phyloP scores from a whole-genome alignment of 1,139 yeast genomes.

The Hansenula anomala region DNA sequence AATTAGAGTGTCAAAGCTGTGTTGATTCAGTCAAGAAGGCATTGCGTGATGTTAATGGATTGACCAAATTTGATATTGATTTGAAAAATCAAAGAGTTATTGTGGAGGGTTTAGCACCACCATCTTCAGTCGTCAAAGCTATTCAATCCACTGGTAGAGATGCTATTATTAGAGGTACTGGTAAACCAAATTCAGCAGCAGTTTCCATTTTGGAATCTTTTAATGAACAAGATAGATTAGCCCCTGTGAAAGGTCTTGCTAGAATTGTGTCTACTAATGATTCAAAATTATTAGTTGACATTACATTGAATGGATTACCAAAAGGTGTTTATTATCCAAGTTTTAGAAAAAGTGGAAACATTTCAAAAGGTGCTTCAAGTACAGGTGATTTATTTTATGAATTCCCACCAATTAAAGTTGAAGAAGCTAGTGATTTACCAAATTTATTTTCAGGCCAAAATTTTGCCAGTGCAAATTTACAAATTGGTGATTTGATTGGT shows the following conservation, averaged over 20 bases:
- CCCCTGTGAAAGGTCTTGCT: conserved; percentile 83
- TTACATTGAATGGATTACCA: conserved; percentile 68
- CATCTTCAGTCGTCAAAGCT: conserved; percentile 60
- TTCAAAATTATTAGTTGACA: conserved; percentile 56
- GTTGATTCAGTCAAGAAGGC: conserved; percentile 55
- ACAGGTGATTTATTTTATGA: conserved; percentile 53
- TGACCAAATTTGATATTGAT: conserved; percentile 48
- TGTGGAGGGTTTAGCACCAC: conserved; percentile 63
- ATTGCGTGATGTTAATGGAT: conserved; percentile 41
- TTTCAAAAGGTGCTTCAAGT: conserved; percentile 66
- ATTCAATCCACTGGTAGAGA: conserved; percentile 76
- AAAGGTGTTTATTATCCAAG: conserved; percentile 65
- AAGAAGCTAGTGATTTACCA: conserved; percentile 28
- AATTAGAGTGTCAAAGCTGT: conserved; percentile 69
- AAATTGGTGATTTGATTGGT: conserved; percentile 69
- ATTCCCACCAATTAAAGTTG: conserved; percentile 45
- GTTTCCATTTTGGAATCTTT: conserved; percentile 84
- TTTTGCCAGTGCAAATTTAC: conserved; percentile 53
- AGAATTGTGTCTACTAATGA: conserved; percentile 69
- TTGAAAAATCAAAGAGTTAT: conserved; percentile 52
- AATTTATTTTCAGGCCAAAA: conserved; percentile 53
- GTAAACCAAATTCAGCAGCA: conserved; percentile 83
- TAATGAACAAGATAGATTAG: conserved; percentile 33
- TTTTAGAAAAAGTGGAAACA: conserved; percentile 67
- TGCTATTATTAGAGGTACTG: conserved; percentile 90